Evolutionary conservation across 75 land plant species (phyloP).

Genomic region (Chamaecyparis obtusa): DNA sequence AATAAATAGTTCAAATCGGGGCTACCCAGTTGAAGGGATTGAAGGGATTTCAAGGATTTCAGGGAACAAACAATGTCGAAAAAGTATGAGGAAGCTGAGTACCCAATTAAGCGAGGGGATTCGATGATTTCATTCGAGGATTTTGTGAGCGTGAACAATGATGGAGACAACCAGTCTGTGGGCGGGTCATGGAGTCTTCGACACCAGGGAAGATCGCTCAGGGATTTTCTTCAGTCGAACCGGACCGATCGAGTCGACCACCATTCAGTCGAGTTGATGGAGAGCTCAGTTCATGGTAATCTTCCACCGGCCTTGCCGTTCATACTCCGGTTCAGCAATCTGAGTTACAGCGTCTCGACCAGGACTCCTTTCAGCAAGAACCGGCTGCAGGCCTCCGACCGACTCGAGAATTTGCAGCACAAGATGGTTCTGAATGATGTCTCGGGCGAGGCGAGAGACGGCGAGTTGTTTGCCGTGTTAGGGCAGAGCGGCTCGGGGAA

Average conservation of each 20-base stretch:
- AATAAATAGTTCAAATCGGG: neutral
- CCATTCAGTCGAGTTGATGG: neutral
- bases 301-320: conserved; percentile 21
- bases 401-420: conserved; percentile 4
- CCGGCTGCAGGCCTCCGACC: neutral
- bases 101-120: neutral
- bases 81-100: neutral
- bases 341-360: conserved; percentile 41
- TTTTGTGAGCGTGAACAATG: neutral
- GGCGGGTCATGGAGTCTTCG: neutral
- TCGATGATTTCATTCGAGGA: conserved; percentile 1
- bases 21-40: neutral
- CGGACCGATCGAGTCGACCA: neutral
- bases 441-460: conserved; percentile 79
- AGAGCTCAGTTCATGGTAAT: neutral
- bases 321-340: conserved; percentile 37
- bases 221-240: neutral
- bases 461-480: conserved; percentile 79
- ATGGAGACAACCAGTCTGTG: neutral
- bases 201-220: neutral
- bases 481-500: conserved; percentile 89
- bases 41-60: too few relatives aligned
- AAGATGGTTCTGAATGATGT: conserved; percentile 51
- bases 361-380: conserved; percentile 9
- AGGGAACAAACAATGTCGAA: neutral